These are phyloP conservation scores for Annulohypoxylon maeteangense DNA, from an alignment of 495 filamentous ascomycete species.

Conservation along the genomic window DNA sequence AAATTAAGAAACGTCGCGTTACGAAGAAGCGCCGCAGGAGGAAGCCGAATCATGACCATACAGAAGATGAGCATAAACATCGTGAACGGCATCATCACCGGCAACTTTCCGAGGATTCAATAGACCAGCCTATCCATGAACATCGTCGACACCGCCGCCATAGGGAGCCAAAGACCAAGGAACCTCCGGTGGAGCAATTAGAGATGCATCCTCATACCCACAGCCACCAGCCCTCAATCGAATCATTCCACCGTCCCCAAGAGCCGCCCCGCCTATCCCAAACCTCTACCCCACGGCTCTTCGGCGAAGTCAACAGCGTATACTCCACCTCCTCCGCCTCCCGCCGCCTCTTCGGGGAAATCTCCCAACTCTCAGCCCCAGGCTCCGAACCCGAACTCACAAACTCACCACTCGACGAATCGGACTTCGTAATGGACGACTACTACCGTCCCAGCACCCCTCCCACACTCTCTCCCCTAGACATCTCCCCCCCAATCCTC, in stretches of 20 bases:
- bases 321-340: conserved; percentile 42
- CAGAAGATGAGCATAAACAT: conserved; percentile 35
- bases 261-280: conserved; percentile 40
- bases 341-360: conserved; percentile 46
- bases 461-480: conserved; percentile 31
- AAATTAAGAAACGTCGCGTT: conserved; percentile 59
- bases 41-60: conserved; percentile 45
- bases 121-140: conserved; percentile 46
- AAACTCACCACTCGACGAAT: conserved; percentile 52
- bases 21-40: conserved; percentile 55
- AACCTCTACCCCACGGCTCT: conserved; percentile 29
- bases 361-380: conserved; percentile 34
- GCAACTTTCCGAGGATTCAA: conserved; percentile 48
- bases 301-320: conserved; percentile 44
- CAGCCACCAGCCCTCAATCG: conserved; percentile 36
- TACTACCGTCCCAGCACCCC: conserved; percentile 53
- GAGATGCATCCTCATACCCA: conserved; percentile 11
- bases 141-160: conserved; percentile 39
- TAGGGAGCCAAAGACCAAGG: conserved; percentile 39
- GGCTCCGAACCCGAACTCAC: conserved; percentile 45
- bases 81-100: conserved; percentile 44
- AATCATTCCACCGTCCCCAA: conserved; percentile 22
- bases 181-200: conserved; percentile 24
- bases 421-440: conserved; percentile 54
- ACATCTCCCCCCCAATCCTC: conserved; percentile 62